Base-by-base conservation (phyloP, 208 protist species). In the Trypanosoma caninum region DNA sequence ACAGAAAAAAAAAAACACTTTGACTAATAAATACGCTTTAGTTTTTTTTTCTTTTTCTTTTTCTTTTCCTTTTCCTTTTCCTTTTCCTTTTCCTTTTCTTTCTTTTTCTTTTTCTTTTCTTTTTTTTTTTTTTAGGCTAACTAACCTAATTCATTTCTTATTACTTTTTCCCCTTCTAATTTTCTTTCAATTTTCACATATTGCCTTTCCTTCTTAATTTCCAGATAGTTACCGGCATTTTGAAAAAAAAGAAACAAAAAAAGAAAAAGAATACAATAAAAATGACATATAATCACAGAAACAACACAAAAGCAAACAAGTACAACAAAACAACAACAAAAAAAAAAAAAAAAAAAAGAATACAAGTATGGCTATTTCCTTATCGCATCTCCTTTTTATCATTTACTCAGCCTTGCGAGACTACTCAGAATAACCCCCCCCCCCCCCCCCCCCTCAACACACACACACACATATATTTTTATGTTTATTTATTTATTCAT, bases 291-390 rank as follows among this genome's bases (percentile, higher is more conserved):
- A n/a, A n/a, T n/a, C n/a, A n/a, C n/a, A n/a, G n/a, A n/a, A n/a
- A n/a, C n/a, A n/a, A n/a, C n/a, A n/a, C n/a, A n/a, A n/a, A n/a
- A n/a, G 40, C 2, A 56, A 40, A 41, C 35, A 41, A 41, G 6
- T 41, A 52, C 8, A 22, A 33, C 20, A 25, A 22, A 55, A 9
- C n/a, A 14, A 41, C 13, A 65, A 2, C 7, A 4, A 51, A 42
- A 44, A 23, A 42, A 42, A 9, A 22, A 54, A 58, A 42, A 45
- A 25, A 65, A 58, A 42, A 55, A 7, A n/a, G 37, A 42, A 41
- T 0, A n/a, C 20, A 53, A 20, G 46, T 11, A n/a, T 22, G 46
- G 14, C n/a, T n/a, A n/a, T n/a, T n/a, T n/a, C n/a, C n/a, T n/a
- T n/a, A n/a, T n/a, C n/a, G n/a, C n/a, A n/a, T n/a, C n/a, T n/a